Conservation (phyloP, 345 rosid genomes). For the Gossypium stocksii region DNA sequence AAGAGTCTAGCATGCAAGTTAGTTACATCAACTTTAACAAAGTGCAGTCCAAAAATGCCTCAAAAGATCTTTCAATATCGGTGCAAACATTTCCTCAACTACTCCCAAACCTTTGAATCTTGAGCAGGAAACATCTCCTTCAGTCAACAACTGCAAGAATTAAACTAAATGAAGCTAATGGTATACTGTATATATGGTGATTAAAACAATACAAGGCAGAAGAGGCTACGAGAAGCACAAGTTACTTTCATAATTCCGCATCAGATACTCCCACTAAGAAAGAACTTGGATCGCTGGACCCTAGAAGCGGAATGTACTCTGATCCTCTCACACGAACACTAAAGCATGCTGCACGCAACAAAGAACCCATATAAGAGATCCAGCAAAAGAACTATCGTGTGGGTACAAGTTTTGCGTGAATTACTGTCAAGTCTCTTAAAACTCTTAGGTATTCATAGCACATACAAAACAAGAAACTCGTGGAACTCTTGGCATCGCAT, state of each 20-base stretch:
- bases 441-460: neutral
- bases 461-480: neutral
- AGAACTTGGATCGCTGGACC: constrained; percentile 50
- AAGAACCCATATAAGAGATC: constrained; percentile 17
- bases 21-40: constrained; percentile 7
- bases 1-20: neutral
- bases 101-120: neutral
- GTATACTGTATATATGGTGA: neutral
- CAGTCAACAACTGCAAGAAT: neutral
- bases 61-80: neutral
- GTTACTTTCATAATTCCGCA: constrained; percentile 41
- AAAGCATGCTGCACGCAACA: constrained; percentile 62
- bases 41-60: neutral
- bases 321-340: constrained; percentile 84
- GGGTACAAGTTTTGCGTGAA: neutral
- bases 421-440: neutral
- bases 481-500: neutral
- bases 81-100: neutral
- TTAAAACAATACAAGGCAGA: neutral
- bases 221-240: neutral
- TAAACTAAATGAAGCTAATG: neutral
- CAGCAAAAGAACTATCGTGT: constrained; percentile 8
- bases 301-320: constrained; percentile 62
- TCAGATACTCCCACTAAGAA: constrained; percentile 47
- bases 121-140: neutral